Base-by-base conservation (phyloP, 2,329 filamentous ascomycete genomes). In the Penicillium digitatum region DNA sequence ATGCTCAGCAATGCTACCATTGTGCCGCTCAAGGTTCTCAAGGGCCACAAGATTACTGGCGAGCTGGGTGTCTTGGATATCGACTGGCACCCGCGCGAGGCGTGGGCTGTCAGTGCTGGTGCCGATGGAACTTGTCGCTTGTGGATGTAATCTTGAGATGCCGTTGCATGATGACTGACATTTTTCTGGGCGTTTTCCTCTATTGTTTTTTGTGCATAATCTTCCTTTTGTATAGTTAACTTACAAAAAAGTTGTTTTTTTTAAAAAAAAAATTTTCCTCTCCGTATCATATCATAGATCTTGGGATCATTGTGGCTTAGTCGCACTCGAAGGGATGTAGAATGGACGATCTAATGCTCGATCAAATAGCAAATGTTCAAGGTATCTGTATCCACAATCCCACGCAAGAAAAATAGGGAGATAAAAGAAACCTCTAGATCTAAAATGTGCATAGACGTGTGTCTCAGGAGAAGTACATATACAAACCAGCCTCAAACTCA, bases 1-100 rank as follows among this genome's bases (percentile, higher is more conserved):
- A 80, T 96, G 71, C 90, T 99, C 84, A 91, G 95, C 78, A 96
- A 96, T 69, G 92, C 94, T 7, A 95, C 88, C 14, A 96, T 99
- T 68, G 94, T 97, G 48, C 94, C 94, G 9, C 82, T 99, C 60
- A 99, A 97, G 81, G 90, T 95, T 68, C 81, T 99, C 46, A 87
- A 84, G 68, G 94, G 94, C 1, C 94, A 99, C 76, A 89, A 87
- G 74, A 86, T 97, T 3, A 87, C 88, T 69, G 88, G 84, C 69
- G 87, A 91, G 63, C 76, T 99, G 55, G 94, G 94, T 62, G 92
- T 97, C 16, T 81, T 97, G 79, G 93, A 96, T 72, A 78, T 99
- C 27, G 90, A 96, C 69, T 99, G 95, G 95, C 94, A 99, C 78
- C 90, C 91, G 6, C 84, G 83, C 60, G 90, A 97, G 74, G 90